phyloP scores from a whole-genome alignment of 2,329 filamentous ascomycete genomes.

The Pseudogymnoascus sp. region DNA sequence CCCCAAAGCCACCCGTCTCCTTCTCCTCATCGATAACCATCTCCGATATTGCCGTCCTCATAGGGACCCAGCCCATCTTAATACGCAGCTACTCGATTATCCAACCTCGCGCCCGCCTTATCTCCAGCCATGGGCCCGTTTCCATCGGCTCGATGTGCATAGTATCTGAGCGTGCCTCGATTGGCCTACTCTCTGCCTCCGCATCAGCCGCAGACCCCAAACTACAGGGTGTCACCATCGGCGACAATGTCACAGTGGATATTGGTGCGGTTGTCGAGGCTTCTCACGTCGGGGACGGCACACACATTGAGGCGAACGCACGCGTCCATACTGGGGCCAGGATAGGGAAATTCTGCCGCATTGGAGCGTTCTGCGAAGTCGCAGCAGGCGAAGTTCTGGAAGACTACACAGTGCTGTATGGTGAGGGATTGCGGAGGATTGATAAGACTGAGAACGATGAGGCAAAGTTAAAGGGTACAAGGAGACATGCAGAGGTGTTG shows the following conservation, averaged over 20 bases:
- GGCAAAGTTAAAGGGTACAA: conserved; percentile 54
- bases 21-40: conserved; percentile 54
- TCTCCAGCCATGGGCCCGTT: conserved; percentile 70
- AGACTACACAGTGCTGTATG: conserved; percentile 63
- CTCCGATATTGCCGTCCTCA: conserved; percentile 53
- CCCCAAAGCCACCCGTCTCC: conserved; percentile 52
- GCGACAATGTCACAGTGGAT: conserved; percentile 55
- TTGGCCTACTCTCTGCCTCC: conserved; percentile 39
- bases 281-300: conserved; percentile 41
- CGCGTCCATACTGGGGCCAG: conserved; percentile 52
- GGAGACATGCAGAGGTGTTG: conserved; percentile 60
- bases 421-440: conserved; percentile 48
- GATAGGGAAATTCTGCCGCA: conserved; percentile 61
- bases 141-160: conserved; percentile 75
- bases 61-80: conserved; percentile 68
- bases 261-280: conserved; percentile 52
- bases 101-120: conserved; percentile 77
- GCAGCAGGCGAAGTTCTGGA: conserved; percentile 49
- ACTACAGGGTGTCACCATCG: conserved; percentile 38
- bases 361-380: conserved; percentile 57
- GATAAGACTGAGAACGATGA: conserved; percentile 56
- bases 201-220: conserved; percentile 16
- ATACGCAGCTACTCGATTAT: conserved; percentile 71
- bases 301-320: conserved; percentile 52
- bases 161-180: conserved; percentile 59